Evolutionary conservation across 2,329 filamentous ascomycete species (phyloP), one percentile per base, ranked within the genome.

Genomic region (Fusarium domesticum): DNA sequence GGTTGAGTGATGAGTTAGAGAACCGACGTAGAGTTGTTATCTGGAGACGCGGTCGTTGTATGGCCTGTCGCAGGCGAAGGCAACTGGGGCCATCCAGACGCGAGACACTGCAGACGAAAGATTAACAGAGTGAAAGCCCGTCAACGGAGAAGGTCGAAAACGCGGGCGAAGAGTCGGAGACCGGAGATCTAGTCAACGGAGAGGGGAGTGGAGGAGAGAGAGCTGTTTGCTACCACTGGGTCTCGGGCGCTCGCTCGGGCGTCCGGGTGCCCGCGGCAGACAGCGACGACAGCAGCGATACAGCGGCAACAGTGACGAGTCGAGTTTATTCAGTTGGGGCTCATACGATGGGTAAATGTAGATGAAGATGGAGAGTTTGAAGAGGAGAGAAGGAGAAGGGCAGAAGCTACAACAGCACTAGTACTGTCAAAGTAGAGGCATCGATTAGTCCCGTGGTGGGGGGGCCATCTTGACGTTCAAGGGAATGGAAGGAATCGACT

Each of bases 1-100:
- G 6, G 20, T 10, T 23, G 31, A 17, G 39, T 17, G 36, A 43
- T 30, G 16, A 23, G 30, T 34, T 6, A 43, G 32, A 20, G 30
- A 20, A 38, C 39, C 38, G 37, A 42, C 35, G 33, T 30, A 33
- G 32, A 52, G 47, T 37, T 52, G 19, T 32, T 54, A 54, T 44
- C 51, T 53, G 30, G 42, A 51, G 56, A 50, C 56, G 56, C 56
- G 56, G 54, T 59, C 57, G 57, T 56, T 55, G 48, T 47, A 58
- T 54, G 54, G 57, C 57, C 57, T 53, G 43, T 53, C 47, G 53
- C 49, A 42, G 49, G 34, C 44, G 20, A 10, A 23, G 50, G 43
- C 49, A 43, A 56, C 47, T 56, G 49, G 53, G 53, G 57, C 57
- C 57, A 60, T 59, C 52, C 54, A 59, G 57, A 47, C 53, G 46